Evolutionary conservation across 2,329 filamentous ascomycete species (phyloP).

Genomic region (Aaosphaeria arxii): DNA sequence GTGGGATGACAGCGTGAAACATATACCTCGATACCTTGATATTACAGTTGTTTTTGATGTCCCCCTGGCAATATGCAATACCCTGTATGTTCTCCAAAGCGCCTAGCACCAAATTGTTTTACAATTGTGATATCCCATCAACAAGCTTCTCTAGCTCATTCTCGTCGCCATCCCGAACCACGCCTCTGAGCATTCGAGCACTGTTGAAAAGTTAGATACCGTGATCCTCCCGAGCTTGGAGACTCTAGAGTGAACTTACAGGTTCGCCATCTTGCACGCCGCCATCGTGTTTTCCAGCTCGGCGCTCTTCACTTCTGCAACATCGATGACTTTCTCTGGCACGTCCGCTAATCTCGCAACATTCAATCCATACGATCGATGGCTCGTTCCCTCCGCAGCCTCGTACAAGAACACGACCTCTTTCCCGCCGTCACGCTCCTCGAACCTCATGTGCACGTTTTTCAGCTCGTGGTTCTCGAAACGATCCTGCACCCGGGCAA

Average conservation of each 20-base stretch:
- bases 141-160: conserved; percentile 38
- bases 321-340: conserved; percentile 71
- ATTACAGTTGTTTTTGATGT: too few relatives aligned
- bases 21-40: too few relatives aligned
- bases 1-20: too few relatives aligned
- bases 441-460: conserved; percentile 94
- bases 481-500: conserved; percentile 69
- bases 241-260: conserved; percentile 24
- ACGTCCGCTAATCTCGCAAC: conserved; percentile 84
- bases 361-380: conserved; percentile 91
- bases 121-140: conserved; percentile 45
- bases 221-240: too few relatives aligned
- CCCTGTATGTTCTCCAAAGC: too few relatives aligned
- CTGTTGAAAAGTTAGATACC: conserved; percentile 5
- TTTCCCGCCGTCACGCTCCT: conserved; percentile 51
- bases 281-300: conserved; percentile 69
- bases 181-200: conserved; percentile 14
- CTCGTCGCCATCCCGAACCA: conserved; percentile 24
- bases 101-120: background rate
- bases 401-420: conserved; percentile 95
- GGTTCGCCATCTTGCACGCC: conserved; percentile 26
- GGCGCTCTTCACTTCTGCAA: conserved; percentile 74
- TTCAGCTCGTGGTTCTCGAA: conserved; percentile 64
- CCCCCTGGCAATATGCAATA: too few relatives aligned
- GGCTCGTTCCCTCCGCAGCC: conserved; percentile 84